phyloP scores from a whole-genome alignment of 2,329 filamentous ascomycete genomes.

The Xylaria sp. region DNA sequence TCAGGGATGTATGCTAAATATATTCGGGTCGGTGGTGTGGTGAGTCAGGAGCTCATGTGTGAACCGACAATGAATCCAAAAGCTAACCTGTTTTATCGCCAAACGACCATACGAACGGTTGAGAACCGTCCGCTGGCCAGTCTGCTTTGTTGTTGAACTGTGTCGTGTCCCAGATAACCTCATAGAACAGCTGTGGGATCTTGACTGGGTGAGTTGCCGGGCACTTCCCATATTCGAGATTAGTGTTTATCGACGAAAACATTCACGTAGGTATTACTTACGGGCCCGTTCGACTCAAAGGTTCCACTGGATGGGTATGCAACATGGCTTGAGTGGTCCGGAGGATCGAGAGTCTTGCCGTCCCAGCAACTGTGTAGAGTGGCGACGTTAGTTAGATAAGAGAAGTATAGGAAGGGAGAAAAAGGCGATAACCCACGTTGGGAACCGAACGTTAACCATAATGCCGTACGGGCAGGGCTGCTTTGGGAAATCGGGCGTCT shows the following conservation, averaged over 20 bases:
- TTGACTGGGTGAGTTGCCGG: conserved; percentile 62
- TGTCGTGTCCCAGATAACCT: conserved; percentile 62
- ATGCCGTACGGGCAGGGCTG: conserved; percentile 60
- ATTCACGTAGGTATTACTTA: not conserved
- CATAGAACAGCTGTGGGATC: conserved; percentile 68
- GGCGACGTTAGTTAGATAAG: not conserved
- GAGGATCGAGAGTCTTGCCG: conserved; percentile 58
- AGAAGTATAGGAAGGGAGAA: not conserved
- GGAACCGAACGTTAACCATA: conserved; percentile 64
- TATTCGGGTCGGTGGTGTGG: too few species aligned
- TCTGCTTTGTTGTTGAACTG: conserved; percentile 43
- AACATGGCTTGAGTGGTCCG: conserved; percentile 61
- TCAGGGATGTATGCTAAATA: too few species aligned
- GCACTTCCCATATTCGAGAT: conserved; percentile 47
- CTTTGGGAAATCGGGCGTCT: conserved; percentile 52
- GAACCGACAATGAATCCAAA: too few species aligned
- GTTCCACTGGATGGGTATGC: conserved; percentile 56
- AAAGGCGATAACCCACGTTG: conserved; percentile 47
- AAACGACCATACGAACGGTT: conserved; percentile 41
- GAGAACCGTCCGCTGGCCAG: conserved; percentile 46
- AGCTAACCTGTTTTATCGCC: conserved; percentile 33
- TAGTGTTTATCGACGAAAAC: not conserved
- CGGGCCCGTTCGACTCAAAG: conserved; percentile 53
- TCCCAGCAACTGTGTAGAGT: conserved; percentile 58
- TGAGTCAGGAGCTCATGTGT: too few species aligned